Base-by-base conservation (phyloP, 805 yeast species). In the Candida maltosa region DNA sequence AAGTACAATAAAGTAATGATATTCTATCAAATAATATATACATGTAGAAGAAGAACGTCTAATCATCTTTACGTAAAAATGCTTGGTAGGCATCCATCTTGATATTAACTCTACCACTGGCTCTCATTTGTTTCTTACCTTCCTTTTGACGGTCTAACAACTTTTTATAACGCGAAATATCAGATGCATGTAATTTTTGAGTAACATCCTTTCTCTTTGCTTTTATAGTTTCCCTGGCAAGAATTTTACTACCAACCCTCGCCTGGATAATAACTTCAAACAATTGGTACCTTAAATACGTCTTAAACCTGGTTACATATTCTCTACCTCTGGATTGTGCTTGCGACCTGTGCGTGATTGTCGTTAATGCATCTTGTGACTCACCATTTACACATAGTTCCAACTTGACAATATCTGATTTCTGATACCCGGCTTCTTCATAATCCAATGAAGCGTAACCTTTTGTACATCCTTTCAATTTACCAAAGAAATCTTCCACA, bases 361-460 rank as follows among this genome's bases (percentile, higher is more conserved):
- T 89, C 0, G 97, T 87, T 33, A 91, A 69, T 0, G 97, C 97
- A 64, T 91, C 98, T 24, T 91, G 83, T 15, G 95, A 77, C 29
- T 69, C 76, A 2, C 96, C 96, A 56, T 91, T 93, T 4, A 91
- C 95, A 38, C 91, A 67, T 29, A 93, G 69, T 54, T 91, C 97
- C 63, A 91, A 63, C 52, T 91, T 93, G 22, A 86, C 88, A 16
- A 91, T 77, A 51, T 86, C 88, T 1, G 94, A 78, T 22, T 76
- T 73, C 45, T 67, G 72, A 60, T 88, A 91, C 0, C 97, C 98
- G 4, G 83, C 80, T 52, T 91, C 97, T 48, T 93, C 97, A 52
- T 91, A 91, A 60, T 91, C 97, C 35, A 91, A 67, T 1, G 96
- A 86, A 0, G 96, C 97, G 60, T 86, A 91, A 1, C 98, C 98